Evolutionary conservation across 2,329 filamentous ascomycete species (phyloP).

Genomic region (Phialemoniopsis sp.): DNA sequence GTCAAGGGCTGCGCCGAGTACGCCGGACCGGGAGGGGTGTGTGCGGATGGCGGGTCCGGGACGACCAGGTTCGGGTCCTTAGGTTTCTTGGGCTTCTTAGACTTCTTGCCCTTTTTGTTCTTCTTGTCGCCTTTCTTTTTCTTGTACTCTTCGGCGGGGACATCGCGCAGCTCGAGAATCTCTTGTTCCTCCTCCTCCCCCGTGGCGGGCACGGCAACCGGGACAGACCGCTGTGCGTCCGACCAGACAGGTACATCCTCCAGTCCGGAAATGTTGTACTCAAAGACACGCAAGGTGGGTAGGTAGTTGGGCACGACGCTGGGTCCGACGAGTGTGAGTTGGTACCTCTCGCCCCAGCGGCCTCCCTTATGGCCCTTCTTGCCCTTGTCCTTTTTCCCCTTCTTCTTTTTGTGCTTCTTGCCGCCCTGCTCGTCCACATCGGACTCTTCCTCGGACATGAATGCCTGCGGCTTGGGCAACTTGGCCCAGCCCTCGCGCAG

Average conservation of each 20-base stretch:
- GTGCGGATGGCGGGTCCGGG: constrained; percentile 69
- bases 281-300: constrained; percentile 82
- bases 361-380: constrained; percentile 63
- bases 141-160: constrained; percentile 14
- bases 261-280: constrained; percentile 86
- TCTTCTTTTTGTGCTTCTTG: constrained; percentile 29
- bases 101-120: constrained; percentile 33
- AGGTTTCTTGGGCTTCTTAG: constrained; percentile 42
- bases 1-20: constrained; percentile 84
- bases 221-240: constrained; percentile 15
- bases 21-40: constrained; percentile 75
- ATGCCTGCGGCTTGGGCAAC: constrained; percentile 42
- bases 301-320: constrained; percentile 93
- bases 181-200: constrained; percentile 8
- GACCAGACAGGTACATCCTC: constrained; percentile 50
- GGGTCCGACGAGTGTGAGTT: constrained; percentile 74
- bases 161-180: constrained; percentile 16
- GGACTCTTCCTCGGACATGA: constrained; percentile 2
- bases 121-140: constrained; percentile 32
- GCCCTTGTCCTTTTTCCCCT: constrained; percentile 23
- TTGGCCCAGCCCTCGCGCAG: constrained; percentile 48
- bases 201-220: not conserved
- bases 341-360: constrained; percentile 79
- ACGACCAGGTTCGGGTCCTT: constrained; percentile 59
- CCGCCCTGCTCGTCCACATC: not conserved